Evolutionary conservation across 2,329 filamentous ascomycete species (phyloP).

Genomic region (Penicillium corylophilum): DNA sequence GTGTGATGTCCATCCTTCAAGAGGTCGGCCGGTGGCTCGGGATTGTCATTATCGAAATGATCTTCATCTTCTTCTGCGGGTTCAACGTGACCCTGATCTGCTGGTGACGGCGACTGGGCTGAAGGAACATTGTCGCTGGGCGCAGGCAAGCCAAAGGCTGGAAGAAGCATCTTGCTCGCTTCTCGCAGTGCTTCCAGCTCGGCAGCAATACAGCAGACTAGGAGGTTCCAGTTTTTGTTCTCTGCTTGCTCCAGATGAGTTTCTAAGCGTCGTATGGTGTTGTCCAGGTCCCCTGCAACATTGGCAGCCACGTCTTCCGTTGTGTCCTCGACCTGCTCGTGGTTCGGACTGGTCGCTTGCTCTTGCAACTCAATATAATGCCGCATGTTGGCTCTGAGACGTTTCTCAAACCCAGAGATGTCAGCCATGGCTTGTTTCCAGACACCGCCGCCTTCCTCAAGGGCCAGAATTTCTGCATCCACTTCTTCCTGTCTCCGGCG

Average conservation of each 20-base stretch:
- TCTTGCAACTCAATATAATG: constrained; percentile 28
- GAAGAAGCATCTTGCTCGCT: constrained; percentile 38
- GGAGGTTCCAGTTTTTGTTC: constrained; percentile 57
- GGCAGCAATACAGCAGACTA: constrained; percentile 62
- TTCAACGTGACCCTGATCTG: neutral
- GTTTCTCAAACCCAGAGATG: constrained; percentile 52
- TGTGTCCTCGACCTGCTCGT: constrained; percentile 9
- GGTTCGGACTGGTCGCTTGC: constrained; percentile 14
- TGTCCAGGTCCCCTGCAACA: constrained; percentile 48
- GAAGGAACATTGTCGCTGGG: constrained; percentile 12
- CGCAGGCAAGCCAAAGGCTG: constrained; percentile 31
- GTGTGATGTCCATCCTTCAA: constrained; percentile 27
- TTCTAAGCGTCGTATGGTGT: constrained; percentile 49
- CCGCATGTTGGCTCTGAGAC: constrained; percentile 33
- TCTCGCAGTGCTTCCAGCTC: constrained; percentile 57
- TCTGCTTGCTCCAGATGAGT: constrained; percentile 52
- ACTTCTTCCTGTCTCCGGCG: constrained; percentile 46
- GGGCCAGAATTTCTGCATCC: constrained; percentile 55
- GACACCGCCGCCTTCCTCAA: constrained; percentile 58
- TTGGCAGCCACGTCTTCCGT: constrained; percentile 27
- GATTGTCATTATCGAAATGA: constrained; percentile 28
- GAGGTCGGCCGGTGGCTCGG: constrained; percentile 40
- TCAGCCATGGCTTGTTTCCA: constrained; percentile 58
- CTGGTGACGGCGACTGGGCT: constrained; percentile 11
- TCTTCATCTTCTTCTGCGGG: constrained; percentile 12